Percentiles rank a stretch among this genome's conserved stretches.
phyloP scores from a whole-genome alignment of 306 rosid species.

The Ochetophila trinervis region DNA sequence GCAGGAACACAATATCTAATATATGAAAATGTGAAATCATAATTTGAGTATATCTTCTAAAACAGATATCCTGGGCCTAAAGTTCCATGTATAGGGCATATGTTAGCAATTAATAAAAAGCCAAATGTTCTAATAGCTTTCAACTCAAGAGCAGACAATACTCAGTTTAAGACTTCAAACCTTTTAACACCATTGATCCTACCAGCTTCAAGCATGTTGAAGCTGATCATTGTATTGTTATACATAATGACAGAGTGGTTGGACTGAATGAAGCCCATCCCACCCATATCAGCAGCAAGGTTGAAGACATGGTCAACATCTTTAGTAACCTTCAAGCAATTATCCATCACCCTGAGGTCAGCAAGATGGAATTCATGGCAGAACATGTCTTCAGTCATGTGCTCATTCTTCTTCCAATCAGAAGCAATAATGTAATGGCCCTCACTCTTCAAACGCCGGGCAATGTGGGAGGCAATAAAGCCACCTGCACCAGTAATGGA shows the following conservation, averaged over 20 bases:
- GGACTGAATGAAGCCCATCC: slow-evolving; percentile 99
- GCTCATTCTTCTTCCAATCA: slow-evolving; percentile 99
- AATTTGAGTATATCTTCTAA: not conserved
- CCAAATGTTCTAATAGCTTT: not conserved
- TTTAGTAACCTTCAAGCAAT: slow-evolving; percentile 78
- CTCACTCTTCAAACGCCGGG: slow-evolving; percentile 87
- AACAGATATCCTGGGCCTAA: not conserved
- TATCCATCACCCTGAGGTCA: slow-evolving; percentile 98
- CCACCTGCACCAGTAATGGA: slow-evolving; percentile 98
- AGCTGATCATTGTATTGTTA: slow-evolving; percentile 97
- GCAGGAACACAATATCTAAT: slow-evolving; percentile 10
- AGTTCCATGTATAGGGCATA: not conserved
- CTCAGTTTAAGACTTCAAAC: slow-evolving; percentile 34
- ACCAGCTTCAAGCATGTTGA: slow-evolving; percentile 92
- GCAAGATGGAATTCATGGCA: slow-evolving; percentile 94
- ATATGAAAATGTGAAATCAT: not conserved
- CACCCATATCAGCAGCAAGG: slow-evolving; percentile 99
- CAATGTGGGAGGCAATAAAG: slow-evolving; percentile 94
- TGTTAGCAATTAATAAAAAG: not conserved
- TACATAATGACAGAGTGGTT: slow-evolving; percentile 97
- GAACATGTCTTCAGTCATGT: slow-evolving; percentile 96
- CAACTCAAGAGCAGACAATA: not conserved
- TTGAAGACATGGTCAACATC: slow-evolving; percentile 91
- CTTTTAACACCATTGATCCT: slow-evolving; percentile 87
- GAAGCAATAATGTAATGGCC: slow-evolving; percentile 97